Base-by-base conservation (phyloP, 2,329 filamentous ascomycete genomes). In the Myrmaecium sp. region DNA sequence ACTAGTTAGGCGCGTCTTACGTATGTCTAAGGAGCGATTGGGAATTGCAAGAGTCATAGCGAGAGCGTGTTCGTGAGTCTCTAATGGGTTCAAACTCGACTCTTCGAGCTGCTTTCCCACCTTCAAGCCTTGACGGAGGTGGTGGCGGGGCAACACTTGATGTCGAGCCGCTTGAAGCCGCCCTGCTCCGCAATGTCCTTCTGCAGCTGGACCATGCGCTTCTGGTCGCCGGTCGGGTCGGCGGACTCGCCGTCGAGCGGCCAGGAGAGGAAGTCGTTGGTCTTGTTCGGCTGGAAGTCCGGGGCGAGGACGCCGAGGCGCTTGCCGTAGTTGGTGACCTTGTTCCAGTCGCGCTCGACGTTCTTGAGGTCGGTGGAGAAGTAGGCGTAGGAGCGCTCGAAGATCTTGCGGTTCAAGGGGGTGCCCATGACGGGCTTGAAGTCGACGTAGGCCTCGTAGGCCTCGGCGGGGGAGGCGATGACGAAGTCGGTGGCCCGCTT, bases 241-340 rank as follows among this genome's bases (percentile, higher is more conserved):
- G 50, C 47, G 0, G 73, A 75, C 26, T 80, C 76, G 1, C 48
- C 57, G 19, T 70, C 71, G 5, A 80, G 57, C 2, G 50, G 42
- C 77, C 77, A 83, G 14, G 57, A 60, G 16, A 83, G 54, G 47
- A 69, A 79, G 36, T 66, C 54, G 37, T 82, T 82, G 39, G 74
- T 81, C 52, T 80, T 82, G 58, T 83, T 83, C 9, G 76, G 67
- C 44, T 54, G 48, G 41, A 82, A 83, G 36, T 43, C 48, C 10
- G 59, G 57, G n/a, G 64, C 59, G 31, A 83, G 44, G 14, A 83
- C 71, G 3, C 66, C 72, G 3, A 83, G 60, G 3, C 76, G 60
- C 61, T 81, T 79, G 17, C 77, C 76, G 44, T 83, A 83, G 35
- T 60, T 62, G 23, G 77, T 82, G 7, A 82, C 78, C 61, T 83